These are phyloP conservation scores for Lentinula aciculospora DNA, from an alignment of 768 basidiomycete species.

Conservation along the genomic window DNA sequence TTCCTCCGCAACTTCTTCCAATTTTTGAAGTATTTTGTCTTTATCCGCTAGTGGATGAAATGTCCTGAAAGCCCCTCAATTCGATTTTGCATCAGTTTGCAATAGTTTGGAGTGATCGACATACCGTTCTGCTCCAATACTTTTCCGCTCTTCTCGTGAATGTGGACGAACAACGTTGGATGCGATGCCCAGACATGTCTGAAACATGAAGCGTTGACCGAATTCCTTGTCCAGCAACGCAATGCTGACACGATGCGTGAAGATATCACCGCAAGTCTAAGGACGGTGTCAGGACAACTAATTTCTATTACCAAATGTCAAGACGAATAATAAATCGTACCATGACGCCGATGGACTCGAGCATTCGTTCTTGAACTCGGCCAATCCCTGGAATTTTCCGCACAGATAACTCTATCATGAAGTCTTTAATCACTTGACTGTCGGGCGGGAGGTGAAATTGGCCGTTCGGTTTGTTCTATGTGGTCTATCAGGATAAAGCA, in stretches of 20 bases:
- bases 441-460: conserved; percentile 78
- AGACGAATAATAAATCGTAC: conserved; percentile 27
- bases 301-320: neutral
- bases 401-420: conserved; percentile 80
- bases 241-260: conserved; percentile 62
- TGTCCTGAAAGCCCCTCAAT: conserved; percentile 56
- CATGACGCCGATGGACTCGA: conserved; percentile 86
- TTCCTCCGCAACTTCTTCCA: conserved; percentile 77
- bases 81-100: neutral
- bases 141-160: conserved; percentile 80
- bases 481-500: neutral
- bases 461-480: conserved; percentile 90
- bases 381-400: conserved; percentile 89
- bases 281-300: neutral
- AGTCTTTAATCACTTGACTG: conserved; percentile 53
- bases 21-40: conserved; percentile 63
- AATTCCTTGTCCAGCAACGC: conserved; percentile 87
- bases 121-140: conserved; percentile 87
- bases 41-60: conserved; percentile 66
- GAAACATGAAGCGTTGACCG: conserved; percentile 69
- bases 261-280: conserved; percentile 90
- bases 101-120: neutral
- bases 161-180: conserved; percentile 77
- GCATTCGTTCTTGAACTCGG: conserved; percentile 80
- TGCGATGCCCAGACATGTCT: conserved; percentile 80